Evolutionary conservation across 768 basidiomycete genomes (phyloP).

Genomic region (Cytidiella melzeri): DNA sequence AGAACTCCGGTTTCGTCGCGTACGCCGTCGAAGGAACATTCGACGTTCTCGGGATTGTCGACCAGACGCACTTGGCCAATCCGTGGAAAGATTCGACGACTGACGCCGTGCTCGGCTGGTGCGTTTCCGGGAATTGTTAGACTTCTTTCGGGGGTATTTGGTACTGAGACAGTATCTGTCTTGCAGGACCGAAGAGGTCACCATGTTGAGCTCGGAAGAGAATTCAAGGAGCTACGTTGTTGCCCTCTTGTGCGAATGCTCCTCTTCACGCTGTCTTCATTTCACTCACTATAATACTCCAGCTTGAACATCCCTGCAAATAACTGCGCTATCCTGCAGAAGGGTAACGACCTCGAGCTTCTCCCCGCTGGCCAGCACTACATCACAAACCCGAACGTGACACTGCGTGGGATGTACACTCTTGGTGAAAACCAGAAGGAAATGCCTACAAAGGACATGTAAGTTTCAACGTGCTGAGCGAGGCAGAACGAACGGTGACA

Average conservation of each 20-base stretch:
- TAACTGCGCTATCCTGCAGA: constrained; percentile 81
- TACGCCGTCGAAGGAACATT: constrained; percentile 74
- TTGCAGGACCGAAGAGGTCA: constrained; percentile 62
- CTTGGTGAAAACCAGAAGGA: constrained; percentile 81
- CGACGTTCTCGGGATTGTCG: constrained; percentile 70
- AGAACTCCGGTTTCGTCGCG: constrained; percentile 73
- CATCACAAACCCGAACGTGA: constrained; percentile 80
- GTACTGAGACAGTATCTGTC: background rate
- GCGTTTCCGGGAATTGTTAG: no score
- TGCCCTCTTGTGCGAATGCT: constrained; percentile 59
- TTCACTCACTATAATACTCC: background rate
- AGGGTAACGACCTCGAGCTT: constrained; percentile 72
- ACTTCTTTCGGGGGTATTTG: constrained; percentile 1
- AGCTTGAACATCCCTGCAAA: constrained; percentile 81
- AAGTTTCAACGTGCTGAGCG: constrained; percentile 20
- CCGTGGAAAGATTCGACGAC: constrained; percentile 59
- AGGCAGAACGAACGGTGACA: background rate
- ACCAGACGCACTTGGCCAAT: constrained; percentile 72
- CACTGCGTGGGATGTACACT: constrained; percentile 72
- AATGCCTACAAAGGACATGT: constrained; percentile 88
- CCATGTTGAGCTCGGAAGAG: constrained; percentile 53
- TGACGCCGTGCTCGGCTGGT: constrained; percentile 54
- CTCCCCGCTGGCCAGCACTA: constrained; percentile 80
- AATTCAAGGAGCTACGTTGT: constrained; percentile 64
- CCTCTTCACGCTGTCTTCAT: background rate